Conservation (phyloP, 1,284 basidiomycete species). For the Pseudozyma flocculosa region DNA sequence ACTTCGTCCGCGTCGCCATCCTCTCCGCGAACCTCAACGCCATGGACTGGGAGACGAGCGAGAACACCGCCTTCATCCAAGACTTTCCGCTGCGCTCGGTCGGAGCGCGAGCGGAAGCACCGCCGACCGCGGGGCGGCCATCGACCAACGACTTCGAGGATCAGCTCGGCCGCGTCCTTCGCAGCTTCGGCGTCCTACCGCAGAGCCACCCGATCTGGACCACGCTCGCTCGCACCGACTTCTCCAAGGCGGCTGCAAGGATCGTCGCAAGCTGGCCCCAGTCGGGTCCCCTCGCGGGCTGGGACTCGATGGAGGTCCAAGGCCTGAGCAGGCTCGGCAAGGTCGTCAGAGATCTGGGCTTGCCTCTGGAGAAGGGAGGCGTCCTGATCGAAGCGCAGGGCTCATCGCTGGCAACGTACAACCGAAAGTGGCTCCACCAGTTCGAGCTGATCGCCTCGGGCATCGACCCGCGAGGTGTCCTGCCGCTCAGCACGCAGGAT, state of each 20-base stretch:
- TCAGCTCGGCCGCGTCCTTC: constrained; percentile 32
- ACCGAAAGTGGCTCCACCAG: constrained; percentile 51
- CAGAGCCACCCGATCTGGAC: constrained; percentile 19
- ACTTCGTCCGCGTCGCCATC: constrained; percentile 39
- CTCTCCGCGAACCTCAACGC: constrained; percentile 48
- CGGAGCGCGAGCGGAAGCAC: too few relatives aligned
- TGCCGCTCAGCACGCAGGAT: constrained; percentile 31
- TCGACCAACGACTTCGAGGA: constrained; percentile 21
- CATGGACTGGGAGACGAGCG: constrained; percentile 52
- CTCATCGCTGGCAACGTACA: constrained; percentile 45
- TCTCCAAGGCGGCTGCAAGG: constrained; percentile 19
- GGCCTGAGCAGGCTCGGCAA: constrained; percentile 44
- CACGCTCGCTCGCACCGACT: constrained; percentile 23
- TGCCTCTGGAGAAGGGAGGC: constrained; percentile 1
- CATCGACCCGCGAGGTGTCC: constrained; percentile 11
- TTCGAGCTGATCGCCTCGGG: constrained; percentile 48
- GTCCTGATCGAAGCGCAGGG: constrained; percentile 46
- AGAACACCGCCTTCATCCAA: constrained; percentile 51
- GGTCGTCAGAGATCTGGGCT: constrained; percentile 29
- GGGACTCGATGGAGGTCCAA: constrained; percentile 41
- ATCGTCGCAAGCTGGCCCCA: constrained; percentile 47
- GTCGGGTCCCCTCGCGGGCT: constrained; percentile 19
- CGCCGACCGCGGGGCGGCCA: too few relatives aligned
- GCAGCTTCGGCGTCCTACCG: constrained; percentile 40
- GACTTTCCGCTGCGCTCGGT: constrained; percentile 39